These are phyloP conservation scores for Pharus latifolius DNA, from an alignment of 176 grass and related monocot species.

Conservation along the genomic window DNA sequence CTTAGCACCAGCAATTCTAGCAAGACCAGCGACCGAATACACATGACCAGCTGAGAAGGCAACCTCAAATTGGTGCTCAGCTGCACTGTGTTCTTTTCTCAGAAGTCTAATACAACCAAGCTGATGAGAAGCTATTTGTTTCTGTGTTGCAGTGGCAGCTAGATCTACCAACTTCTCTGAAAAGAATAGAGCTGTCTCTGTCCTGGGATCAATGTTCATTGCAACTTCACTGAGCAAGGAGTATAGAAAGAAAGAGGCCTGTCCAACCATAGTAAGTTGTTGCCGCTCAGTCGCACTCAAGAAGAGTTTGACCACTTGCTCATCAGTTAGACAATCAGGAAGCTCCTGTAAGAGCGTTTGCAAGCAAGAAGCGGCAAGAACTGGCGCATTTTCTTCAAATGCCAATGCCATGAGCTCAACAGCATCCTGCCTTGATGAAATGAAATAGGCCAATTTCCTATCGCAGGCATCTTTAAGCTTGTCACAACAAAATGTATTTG, in stretches of 20 bases:
- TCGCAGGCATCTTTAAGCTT: slow-evolving; percentile 78
- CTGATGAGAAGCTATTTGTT: slow-evolving; percentile 91
- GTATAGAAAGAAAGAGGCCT: slow-evolving; percentile 66
- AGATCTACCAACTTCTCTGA: slow-evolving; percentile 59
- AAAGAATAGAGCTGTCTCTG: slow-evolving; percentile 43
- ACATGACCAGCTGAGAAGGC: slow-evolving; percentile 67
- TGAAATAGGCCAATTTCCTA: slow-evolving; percentile 61
- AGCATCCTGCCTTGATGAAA: slow-evolving; percentile 76
- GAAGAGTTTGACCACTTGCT: slow-evolving; percentile 64
- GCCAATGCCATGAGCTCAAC: slow-evolving; percentile 68
- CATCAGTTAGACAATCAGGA: slow-evolving; percentile 53
- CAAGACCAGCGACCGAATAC: slow-evolving; percentile 66
- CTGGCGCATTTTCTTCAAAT: slow-evolving; percentile 65
- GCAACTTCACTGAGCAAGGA: slow-evolving; percentile 79
- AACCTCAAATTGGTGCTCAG: slow-evolving; percentile 44
- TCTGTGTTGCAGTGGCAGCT: slow-evolving; percentile 40
- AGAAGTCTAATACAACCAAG: slow-evolving; percentile 69
- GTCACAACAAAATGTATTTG: slow-evolving; percentile 85
- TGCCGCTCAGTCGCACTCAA: slow-evolving; percentile 51
- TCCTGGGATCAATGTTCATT: slow-evolving; percentile 59
- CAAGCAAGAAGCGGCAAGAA: slow-evolving; percentile 71
- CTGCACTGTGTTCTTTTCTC: slow-evolving; percentile 70
- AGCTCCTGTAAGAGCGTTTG: slow-evolving; percentile 79
- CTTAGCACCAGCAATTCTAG: slow-evolving; percentile 52
- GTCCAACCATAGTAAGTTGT: slow-evolving; percentile 42